Evolutionary conservation across 2,329 filamentous ascomycete species (phyloP), one percentile per base, ranked within the genome.

Genomic region (Trichophyton verrucosum): DNA sequence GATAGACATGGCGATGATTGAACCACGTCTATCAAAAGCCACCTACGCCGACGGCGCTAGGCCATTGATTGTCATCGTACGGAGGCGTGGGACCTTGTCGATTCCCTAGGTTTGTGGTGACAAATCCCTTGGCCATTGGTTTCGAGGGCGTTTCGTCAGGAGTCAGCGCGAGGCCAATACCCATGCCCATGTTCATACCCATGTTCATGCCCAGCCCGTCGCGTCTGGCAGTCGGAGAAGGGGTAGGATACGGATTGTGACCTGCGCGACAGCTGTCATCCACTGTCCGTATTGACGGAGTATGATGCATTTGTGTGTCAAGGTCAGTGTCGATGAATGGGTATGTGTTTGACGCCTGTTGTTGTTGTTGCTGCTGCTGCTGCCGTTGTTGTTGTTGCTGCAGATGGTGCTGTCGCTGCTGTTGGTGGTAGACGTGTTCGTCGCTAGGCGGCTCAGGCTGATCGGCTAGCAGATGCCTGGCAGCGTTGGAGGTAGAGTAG

Each of bases 31-130:
- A 55, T 55, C 51, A 59, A 87, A 88, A 87, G 66, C 91, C 91
- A 74, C 87, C 91, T 4, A 89, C 87, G 9, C 90, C 84, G 33
- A 89, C 88, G 47, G 88, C 86, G 7, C 87, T 85, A 17, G 87
- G 90, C 92, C 91, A 97, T 72, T 96, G 91, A 64, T 86, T 86
- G 68, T 95, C 91, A 69, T 96, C 91, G 67, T 96, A 96, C 2
- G 94, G 92, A 22, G 94, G 94, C 15, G 94, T 97, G 2, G 91
- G 92, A 87, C 91, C 96, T 75, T 96, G 94, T 44, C 85, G 80
- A 60, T 80, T 75, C 22, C 78, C 75, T 65, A 81, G 73, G 63
- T 79, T 75, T 11, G 74, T 76, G 68, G 78, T 77, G 53, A 82
- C 81, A 70, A 84, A 83, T 68, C 80, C 79, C 60, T 89, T 84